These are phyloP conservation scores for Exophiala bonariae DNA, from an alignment of 2,329 filamentous ascomycete species.

Conservation along the genomic window DNA sequence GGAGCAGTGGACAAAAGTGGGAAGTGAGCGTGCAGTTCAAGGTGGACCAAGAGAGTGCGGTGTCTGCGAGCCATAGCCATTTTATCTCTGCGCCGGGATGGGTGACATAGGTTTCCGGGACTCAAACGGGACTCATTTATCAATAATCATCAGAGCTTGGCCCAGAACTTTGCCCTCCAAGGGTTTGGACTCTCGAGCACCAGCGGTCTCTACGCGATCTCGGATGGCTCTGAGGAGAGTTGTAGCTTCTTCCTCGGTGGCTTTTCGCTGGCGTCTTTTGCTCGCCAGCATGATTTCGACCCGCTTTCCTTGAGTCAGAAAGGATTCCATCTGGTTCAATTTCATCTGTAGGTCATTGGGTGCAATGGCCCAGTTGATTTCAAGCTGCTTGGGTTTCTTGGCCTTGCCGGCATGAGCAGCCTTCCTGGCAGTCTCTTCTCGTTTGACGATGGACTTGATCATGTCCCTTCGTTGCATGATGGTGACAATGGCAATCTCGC, in stretches of 20 bases:
- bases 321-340: constrained; percentile 65
- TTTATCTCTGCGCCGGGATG: constrained; percentile 13
- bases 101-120: background rate
- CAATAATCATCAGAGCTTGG: constrained; percentile 23
- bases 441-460: constrained; percentile 43
- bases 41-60: constrained; percentile 40
- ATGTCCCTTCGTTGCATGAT: constrained; percentile 62
- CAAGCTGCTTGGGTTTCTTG: constrained; percentile 68
- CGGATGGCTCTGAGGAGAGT: constrained; percentile 56
- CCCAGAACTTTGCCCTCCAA: constrained; percentile 44
- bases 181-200: constrained; percentile 40
- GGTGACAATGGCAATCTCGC: constrained; percentile 64
- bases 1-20: constrained; percentile 74
- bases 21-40: constrained; percentile 86
- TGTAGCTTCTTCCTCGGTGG: constrained; percentile 61
- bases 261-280: constrained; percentile 63
- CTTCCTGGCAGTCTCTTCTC: constrained; percentile 35
- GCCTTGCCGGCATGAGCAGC: constrained; percentile 36
- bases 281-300: constrained; percentile 73
- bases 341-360: constrained; percentile 72
- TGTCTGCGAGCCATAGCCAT: constrained; percentile 23
- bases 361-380: constrained; percentile 86
- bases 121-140: constrained; percentile 6
- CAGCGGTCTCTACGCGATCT: constrained; percentile 44
- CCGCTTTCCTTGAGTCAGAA: constrained; percentile 71